phyloP scores from a whole-genome alignment of 2,329 filamentous ascomycete species.

The Fusarium torulosum region DNA sequence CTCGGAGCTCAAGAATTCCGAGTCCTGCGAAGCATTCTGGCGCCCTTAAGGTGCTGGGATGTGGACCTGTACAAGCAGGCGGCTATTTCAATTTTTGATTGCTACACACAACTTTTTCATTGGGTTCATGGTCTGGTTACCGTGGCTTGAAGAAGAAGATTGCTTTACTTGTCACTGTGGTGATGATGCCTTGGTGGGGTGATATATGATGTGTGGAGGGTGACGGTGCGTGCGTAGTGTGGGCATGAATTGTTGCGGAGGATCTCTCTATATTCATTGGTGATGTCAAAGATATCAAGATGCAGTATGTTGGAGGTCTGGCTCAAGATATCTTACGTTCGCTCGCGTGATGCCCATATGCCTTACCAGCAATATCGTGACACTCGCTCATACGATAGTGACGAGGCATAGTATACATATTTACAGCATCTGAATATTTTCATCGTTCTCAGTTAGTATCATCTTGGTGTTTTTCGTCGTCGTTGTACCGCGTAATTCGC shows the following conservation, averaged over 20 bases:
- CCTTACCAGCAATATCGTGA: neutral
- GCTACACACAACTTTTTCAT: constrained; percentile 38
- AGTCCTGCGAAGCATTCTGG: constrained; percentile 22
- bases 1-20: constrained; percentile 26
- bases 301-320: neutral
- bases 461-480: fast-evolving
- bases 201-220: neutral
- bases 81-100: constrained; percentile 35
- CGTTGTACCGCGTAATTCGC: neutral
- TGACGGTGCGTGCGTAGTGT: neutral
- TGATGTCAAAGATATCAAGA: too few species aligned
- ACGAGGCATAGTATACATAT: fast-evolving
- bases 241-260: fast-evolving
- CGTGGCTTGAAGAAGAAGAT: constrained; percentile 41
- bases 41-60: neutral
- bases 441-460: fast-evolving
- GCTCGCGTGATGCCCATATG: neutral
- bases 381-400: neutral
- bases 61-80: neutral
- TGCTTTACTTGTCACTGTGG: neutral
- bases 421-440: fast-evolving
- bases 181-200: constrained; percentile 1
- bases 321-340: neutral
- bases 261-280: fast-evolving
- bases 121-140: constrained; percentile 27